A percentile compares a stretch with the other conserved stretches of the same genome.
Conservation (phyloP, 371 early-diverging fungal genomes). For the Haplosporangium sp. region DNA sequence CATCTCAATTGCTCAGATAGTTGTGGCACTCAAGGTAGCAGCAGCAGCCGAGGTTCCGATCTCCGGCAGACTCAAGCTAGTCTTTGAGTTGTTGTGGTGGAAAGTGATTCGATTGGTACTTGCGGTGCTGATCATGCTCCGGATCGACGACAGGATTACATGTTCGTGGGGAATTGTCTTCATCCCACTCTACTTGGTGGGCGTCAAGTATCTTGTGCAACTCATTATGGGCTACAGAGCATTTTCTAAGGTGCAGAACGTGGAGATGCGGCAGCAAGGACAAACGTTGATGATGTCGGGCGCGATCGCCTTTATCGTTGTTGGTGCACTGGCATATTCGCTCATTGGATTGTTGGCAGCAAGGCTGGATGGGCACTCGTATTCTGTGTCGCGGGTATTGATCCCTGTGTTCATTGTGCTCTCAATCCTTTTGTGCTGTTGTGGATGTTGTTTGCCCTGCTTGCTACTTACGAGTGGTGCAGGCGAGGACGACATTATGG, state of each 20-base stretch:
- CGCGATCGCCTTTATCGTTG: conserved; percentile 60
- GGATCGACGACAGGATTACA: conserved; percentile 64
- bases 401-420: conserved; percentile 86
- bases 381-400: conserved; percentile 73
- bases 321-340: conserved; percentile 72
- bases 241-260: conserved; percentile 62
- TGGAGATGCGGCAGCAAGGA: conserved; percentile 60
- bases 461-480: conserved; percentile 25
- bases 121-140: conserved; percentile 70
- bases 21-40: conserved; percentile 7
- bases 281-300: conserved; percentile 62
- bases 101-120: conserved; percentile 64
- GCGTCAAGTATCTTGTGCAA: conserved; percentile 66
- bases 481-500: conserved; percentile 12
- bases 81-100: conserved; percentile 71
- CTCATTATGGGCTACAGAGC: conserved; percentile 60
- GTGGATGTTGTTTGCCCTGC: conserved; percentile 82
- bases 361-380: conserved; percentile 65
- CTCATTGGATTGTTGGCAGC: conserved; percentile 77
- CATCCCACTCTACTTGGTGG: conserved; percentile 79
- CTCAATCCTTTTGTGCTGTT: conserved; percentile 72
- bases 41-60: conserved; percentile 10
- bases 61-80: conserved; percentile 11
- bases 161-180: conserved; percentile 85
- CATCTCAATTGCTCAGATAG: conserved; percentile 4